These are phyloP conservation scores for Microascus cirrosus DNA, from an alignment of 2,329 filamentous ascomycete species.

Conservation along the genomic window DNA sequence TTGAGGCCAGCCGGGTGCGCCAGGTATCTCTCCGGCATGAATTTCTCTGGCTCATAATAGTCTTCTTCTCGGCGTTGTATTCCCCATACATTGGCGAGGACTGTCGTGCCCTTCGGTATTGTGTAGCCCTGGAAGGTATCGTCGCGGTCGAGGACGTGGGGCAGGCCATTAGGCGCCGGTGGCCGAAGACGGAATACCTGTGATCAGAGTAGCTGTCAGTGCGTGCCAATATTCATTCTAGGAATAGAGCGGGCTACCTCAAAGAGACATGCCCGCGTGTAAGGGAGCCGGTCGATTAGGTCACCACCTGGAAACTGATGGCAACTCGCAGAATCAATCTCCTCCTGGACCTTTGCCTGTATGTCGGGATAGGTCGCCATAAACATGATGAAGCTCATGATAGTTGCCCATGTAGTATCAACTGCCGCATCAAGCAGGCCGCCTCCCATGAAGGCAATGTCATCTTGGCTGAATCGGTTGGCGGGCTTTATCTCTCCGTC, in stretches of 20 bases:
- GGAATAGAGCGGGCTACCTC: constrained; percentile 5
- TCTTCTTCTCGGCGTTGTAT: constrained; percentile 13
- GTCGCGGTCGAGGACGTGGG: constrained; percentile 34
- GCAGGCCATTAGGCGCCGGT: constrained; percentile 28
- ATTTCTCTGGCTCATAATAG: constrained; percentile 14
- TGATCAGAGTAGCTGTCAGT: neutral
- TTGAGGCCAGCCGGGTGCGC: constrained; percentile 7
- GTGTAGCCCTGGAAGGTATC: constrained; percentile 35
- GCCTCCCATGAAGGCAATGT: constrained; percentile 11
- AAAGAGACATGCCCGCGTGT: constrained; percentile 12
- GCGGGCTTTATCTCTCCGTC: constrained; percentile 5
- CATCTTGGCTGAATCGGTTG: constrained; percentile 5
- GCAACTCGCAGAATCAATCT: constrained; percentile 14
- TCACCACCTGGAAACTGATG: constrained; percentile 18
- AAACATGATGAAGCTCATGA: constrained; percentile 14
- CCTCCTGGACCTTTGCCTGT: constrained; percentile 13
- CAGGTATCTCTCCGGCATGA: constrained; percentile 16
- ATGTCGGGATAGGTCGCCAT: constrained; percentile 13
- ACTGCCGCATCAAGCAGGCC: constrained; percentile 14
- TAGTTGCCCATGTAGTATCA: constrained; percentile 13
- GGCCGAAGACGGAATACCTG: constrained; percentile 24
- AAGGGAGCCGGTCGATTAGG: constrained; percentile 9
- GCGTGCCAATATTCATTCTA: neutral
- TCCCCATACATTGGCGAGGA: constrained; percentile 23
- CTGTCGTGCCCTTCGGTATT: constrained; percentile 34